Evolutionary conservation across 2,329 filamentous ascomycete species (phyloP).

Genomic region (Ilyonectria destructans): DNA sequence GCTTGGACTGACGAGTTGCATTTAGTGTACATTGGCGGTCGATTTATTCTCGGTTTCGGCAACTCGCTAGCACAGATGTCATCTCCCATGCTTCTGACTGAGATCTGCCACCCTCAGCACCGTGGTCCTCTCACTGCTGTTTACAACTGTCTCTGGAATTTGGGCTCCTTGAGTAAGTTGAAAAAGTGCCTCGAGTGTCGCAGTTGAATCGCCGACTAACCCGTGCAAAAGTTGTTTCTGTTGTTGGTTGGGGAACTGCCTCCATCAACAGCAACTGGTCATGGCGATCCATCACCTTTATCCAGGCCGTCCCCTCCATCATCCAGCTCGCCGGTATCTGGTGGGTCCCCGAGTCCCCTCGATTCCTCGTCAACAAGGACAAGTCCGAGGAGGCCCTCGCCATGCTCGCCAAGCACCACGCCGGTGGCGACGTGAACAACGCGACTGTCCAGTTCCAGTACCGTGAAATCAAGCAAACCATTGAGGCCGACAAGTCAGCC

Average conservation of each 20-base stretch:
- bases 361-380: constrained; percentile 77
- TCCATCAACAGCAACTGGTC: constrained; percentile 74
- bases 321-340: constrained; percentile 78
- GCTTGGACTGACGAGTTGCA: constrained; percentile 13
- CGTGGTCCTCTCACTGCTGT: constrained; percentile 76
- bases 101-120: constrained; percentile 80
- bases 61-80: constrained; percentile 77
- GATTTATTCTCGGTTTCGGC: constrained; percentile 73
- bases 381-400: constrained; percentile 74
- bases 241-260: constrained; percentile 76
- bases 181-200: neutral
- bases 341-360: constrained; percentile 78
- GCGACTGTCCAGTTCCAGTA: constrained; percentile 77
- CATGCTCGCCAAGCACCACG: constrained; percentile 76
- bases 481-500: constrained; percentile 70
- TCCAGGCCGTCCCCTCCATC: constrained; percentile 74
- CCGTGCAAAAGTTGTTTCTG: constrained; percentile 64
- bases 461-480: constrained; percentile 77
- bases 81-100: constrained; percentile 75
- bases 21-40: constrained; percentile 59
- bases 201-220: neutral
- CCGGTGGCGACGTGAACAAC: constrained; percentile 72
- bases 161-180: constrained; percentile 63
- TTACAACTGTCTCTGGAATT: constrained; percentile 80
- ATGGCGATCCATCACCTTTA: constrained; percentile 77